Base-by-base conservation (phyloP, 306 rosid genomes). In the Macrotyloma uniflorum region DNA sequence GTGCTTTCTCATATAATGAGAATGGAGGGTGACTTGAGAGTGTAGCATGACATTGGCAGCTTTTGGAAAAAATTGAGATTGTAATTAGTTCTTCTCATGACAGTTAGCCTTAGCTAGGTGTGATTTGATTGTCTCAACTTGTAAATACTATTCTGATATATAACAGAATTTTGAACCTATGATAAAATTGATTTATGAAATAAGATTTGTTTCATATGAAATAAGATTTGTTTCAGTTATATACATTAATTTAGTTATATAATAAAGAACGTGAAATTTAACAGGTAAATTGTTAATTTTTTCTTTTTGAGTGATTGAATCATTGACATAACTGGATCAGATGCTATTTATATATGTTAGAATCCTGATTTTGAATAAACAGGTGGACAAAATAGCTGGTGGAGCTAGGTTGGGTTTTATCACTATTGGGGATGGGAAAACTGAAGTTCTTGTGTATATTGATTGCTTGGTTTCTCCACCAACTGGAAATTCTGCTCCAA, bases 351-450 rank as follows among this genome's bases (percentile, higher is more conserved):
- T 45, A 57, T 36, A 3, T 16, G 51, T 55, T 42, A 49, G n/a
- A 33, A 38, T 63, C 28, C 72, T 36, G 6, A 38, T 80, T 74
- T 79, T 14, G 68, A 83, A 74, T 68, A 43, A 74, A 71, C 83
- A 93, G 99, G 93, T 95, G 10, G 99, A 95, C 84, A 95, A 91
- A 79, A 86, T 95, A 61, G 74, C 87, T 11, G 90, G 97, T 79
- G 98, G 98, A 83, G 89, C 91, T 75, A 89, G 98, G 66, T 78
- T 95, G 75, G 93, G 99, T 19, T 95, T 95, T 76, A 88, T 95
- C 43, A 85, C 87, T 8, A 86, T 93, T 40, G 99, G 73, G 16
- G 95, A 94, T 79, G 98, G 96, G 54, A 79, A 86, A 83, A 90
- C 93, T 1, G 91, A 95, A 78, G 97, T 95, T 62, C 91, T 62